Evolutionary conservation across 257 asterid species (phyloP).

Genomic region (Coffea eugenioides): DNA sequence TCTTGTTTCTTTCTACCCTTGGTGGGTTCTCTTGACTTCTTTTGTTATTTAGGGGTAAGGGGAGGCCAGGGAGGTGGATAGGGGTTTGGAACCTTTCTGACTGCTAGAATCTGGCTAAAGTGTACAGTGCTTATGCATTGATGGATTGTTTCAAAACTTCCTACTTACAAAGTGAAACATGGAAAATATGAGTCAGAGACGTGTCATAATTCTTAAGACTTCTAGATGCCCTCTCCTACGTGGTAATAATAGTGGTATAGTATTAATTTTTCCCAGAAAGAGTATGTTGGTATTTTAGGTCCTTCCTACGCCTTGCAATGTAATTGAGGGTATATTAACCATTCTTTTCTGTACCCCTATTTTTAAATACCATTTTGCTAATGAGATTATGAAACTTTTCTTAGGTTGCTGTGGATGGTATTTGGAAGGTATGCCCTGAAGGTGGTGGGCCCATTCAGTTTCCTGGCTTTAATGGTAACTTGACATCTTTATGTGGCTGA

Average conservation of each 20-base stretch:
- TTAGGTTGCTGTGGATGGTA: constrained; percentile 89
- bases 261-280: neutral
- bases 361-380: neutral
- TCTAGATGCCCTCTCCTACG: neutral
- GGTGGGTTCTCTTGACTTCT: neutral
- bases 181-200: neutral
- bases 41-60: neutral
- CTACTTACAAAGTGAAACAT: no score
- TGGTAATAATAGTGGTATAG: neutral
- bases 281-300: neutral
- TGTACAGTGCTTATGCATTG: neutral
- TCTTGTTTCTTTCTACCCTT: neutral
- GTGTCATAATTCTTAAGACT: neutral
- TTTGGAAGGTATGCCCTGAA: constrained; percentile 80
- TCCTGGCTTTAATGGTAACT: constrained; percentile 80
- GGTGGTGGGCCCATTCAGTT: constrained; percentile 80
- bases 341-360: neutral
- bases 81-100: neutral
- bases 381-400: constrained; percentile 10
- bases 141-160: neutral
- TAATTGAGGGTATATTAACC: neutral
- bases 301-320: neutral
- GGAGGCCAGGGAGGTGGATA: neutral
- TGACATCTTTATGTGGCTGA: neutral
- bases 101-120: neutral